Evolutionary conservation across 768 basidiomycete genomes (phyloP), one percentile per base, ranked within the genome.

Genomic region (Auricularia cornea): DNA sequence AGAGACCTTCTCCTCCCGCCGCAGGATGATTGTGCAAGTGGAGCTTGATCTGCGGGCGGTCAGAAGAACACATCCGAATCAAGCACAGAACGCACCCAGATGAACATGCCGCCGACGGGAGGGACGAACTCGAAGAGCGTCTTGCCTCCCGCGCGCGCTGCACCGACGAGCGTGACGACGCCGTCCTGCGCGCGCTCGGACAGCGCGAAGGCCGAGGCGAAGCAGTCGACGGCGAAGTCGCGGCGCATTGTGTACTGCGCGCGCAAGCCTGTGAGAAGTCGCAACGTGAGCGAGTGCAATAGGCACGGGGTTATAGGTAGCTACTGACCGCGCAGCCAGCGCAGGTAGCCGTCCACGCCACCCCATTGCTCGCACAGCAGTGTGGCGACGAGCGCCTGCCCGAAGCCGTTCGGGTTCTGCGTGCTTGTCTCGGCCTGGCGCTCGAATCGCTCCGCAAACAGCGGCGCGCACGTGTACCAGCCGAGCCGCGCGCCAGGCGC

Each of bases 51-150:
- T 48, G 44, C 44, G 18, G 44, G 44, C 10, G 44, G 44, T 18
- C 16, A 48, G 18, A 48, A 48, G 18, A 18, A 48, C 8, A 35
- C 33, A 35, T 35, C 33, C 6, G 44, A 48, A 48, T n/a, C n/a
- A n/a, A n/a, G n/a, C n/a, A n/a, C n/a, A 23, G 23, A 23, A 48
- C 44, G 18, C 11, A 48, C 44, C 86, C 86, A 89, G 40, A 87
- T 65, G 73, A 91, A 93, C 92, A 93, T 94, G 8, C 92, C 92
- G 20, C 88, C 81, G 1, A 81, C 81, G 0, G 91, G 90, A 12
- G 89, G 88, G 1, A 90, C 81, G 70, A 92, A 87, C 56, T 83
- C 85, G 66, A 92, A 82, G 64, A 87, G 69, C 29, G 79, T 70
- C 18, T 68, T 72, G 5, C 64, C 63, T 26, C 28, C 28, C 5